Evolutionary conservation across 345 rosid species (phyloP).

Genomic region (Excoecaria cochinchinensis): DNA sequence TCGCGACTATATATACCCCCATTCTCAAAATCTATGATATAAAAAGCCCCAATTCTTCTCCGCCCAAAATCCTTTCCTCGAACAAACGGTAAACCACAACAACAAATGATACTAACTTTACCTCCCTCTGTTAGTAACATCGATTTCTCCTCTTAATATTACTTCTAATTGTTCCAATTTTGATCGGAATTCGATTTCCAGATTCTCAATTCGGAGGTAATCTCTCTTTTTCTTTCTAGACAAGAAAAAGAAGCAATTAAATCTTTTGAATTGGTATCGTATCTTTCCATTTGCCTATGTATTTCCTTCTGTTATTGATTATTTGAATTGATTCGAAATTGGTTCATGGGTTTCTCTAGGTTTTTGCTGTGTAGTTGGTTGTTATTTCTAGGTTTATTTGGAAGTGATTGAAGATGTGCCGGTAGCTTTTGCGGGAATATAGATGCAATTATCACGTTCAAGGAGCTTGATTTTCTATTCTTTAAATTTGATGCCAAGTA

Average conservation of each 20-base stretch:
- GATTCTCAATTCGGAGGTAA: not conserved
- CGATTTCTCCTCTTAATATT: constrained; percentile 4
- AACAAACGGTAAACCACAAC: constrained; percentile 33
- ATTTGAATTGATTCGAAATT: not conserved
- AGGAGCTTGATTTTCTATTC: not conserved
- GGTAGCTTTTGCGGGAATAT: not conserved
- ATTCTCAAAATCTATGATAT: constrained; percentile 86
- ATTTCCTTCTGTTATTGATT: not conserved
- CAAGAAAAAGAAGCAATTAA: not conserved
- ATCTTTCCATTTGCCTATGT: not conserved
- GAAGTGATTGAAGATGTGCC: not conserved
- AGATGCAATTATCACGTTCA: not conserved
- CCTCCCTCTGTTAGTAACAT: constrained; percentile 33
- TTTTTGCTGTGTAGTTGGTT: not conserved
- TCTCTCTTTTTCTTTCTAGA: not conserved
- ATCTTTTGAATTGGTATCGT: not conserved
- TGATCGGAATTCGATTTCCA: not conserved
- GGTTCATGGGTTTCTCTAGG: not conserved
- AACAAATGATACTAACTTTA: constrained; percentile 17
- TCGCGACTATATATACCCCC: constrained; percentile 59
- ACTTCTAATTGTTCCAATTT: not conserved
- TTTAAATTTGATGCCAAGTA: not conserved
- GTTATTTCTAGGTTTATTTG: not conserved
- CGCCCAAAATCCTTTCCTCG: constrained; percentile 46
- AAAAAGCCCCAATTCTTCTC: constrained; percentile 57